Base-by-base conservation (phyloP, 176 grass and related monocot genomes). In the Triticum turgidum region DNA sequence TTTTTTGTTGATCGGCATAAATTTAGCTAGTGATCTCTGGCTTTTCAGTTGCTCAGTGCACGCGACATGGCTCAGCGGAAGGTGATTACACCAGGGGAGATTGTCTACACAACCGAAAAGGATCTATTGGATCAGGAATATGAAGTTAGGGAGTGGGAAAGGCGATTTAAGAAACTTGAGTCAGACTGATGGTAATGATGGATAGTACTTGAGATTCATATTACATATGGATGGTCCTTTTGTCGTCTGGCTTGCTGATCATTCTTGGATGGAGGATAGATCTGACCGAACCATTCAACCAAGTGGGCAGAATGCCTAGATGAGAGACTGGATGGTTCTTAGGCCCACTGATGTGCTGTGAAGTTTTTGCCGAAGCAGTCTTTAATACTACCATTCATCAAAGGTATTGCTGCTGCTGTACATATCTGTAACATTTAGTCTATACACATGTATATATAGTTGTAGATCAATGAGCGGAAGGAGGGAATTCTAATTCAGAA, bases 51-150 rank as follows among this genome's bases (percentile, higher is more conserved):
- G 80, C 35, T 92, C 59, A 99, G 61, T 93, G 94, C 92, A 70
- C 92, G 97, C 5, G 97, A 99, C 74, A 99, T 99, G 94, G 87
- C 97, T 69, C 78, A 78, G 33, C 59, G 69, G 65, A 99, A 91
- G 44, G 88, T 94, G 65, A 99, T 99, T 83, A 90, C 87, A 51
- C 83, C 70, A 39, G 94, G 94, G 9, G 92, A 92, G 30, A 99
- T 99, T 62, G 90, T 96, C 30, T 99, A 96, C 69, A 93, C 86
- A 39, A 96, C 92, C 3, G 63, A 92, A 58, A 94, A 96, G 68
- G 94, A 96, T 91, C 65, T 94, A 32, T 22, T 85, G n/a, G 94
- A 94, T 71, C 97, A 99, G 82, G 94, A 99, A 87, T 99, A 91
- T 84, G 94, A 99, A 87, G 86, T 70, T 61, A 99, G 70, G 81